phyloP scores from a whole-genome alignment of 2,329 filamentous ascomycete species.

The Macroventuria anomochaeta region DNA sequence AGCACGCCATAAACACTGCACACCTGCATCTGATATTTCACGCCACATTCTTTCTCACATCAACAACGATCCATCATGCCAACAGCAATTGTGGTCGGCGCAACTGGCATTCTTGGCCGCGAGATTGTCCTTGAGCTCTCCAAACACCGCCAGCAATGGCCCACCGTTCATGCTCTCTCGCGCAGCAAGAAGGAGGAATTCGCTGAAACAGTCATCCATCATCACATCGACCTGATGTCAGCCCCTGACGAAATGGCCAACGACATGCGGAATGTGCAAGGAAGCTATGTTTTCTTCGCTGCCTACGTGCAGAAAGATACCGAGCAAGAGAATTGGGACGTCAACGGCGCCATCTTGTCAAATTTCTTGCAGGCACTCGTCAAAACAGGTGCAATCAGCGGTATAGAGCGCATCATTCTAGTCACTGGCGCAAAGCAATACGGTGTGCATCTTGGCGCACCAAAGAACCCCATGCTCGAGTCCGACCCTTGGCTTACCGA shows the following conservation, averaged over 20 bases:
- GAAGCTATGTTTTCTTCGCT: slow-evolving; percentile 53
- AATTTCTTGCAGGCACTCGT: slow-evolving; percentile 58
- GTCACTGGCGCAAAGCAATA: slow-evolving; percentile 58
- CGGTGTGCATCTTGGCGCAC: slow-evolving; percentile 56
- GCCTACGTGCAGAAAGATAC: slow-evolving; percentile 52
- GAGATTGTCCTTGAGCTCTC: slow-evolving; percentile 51
- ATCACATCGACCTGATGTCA: slow-evolving; percentile 48
- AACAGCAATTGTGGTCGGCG: slow-evolving; percentile 42
- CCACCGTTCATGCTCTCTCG: slow-evolving; percentile 51
- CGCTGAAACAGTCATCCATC: slow-evolving; percentile 48
- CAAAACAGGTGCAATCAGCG: slow-evolving; percentile 50
- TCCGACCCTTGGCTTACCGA: slow-evolving; percentile 54
- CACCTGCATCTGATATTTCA: too few relatives aligned
- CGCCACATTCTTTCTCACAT: too few relatives aligned
- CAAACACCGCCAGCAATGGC: slow-evolving; percentile 45
- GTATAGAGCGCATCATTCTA: slow-evolving; percentile 58
- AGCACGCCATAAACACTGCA: not conserved
- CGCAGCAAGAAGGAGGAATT: slow-evolving; percentile 49
- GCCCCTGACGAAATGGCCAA: slow-evolving; percentile 48
- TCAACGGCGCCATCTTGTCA: slow-evolving; percentile 55
- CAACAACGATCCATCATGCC: slow-evolving; percentile 26
- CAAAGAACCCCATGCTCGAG: slow-evolving; percentile 58
- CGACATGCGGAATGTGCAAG: slow-evolving; percentile 45
- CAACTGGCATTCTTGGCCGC: slow-evolving; percentile 50
- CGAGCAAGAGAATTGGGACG: slow-evolving; percentile 45